Evolutionary conservation across 2,329 filamentous ascomycete genomes (phyloP).

Genomic region (Fusarium sp.): DNA sequence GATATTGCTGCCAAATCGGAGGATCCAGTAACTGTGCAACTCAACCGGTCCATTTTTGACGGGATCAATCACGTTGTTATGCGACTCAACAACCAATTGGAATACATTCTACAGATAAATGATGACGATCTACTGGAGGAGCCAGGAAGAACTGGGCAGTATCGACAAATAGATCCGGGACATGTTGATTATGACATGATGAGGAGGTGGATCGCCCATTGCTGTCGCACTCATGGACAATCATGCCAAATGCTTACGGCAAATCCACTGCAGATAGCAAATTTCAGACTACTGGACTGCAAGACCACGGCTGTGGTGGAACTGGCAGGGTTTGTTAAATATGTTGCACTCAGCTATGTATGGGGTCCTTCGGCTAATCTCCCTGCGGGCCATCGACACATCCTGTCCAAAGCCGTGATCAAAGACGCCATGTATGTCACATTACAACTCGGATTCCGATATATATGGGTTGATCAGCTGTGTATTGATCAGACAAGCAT

Average conservation of each 20-base stretch:
- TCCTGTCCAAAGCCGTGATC: neutral
- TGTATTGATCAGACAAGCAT: neutral
- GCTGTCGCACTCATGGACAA: rapidly evolving
- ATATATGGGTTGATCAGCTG: neutral
- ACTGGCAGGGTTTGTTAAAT: rapidly evolving
- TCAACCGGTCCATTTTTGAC: neutral
- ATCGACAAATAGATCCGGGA: rapidly evolving
- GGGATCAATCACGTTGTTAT: neutral
- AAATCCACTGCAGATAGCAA: rapidly evolving
- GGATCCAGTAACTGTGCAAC: too few relatives aligned
- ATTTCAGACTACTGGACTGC: neutral
- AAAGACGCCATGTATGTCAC: neutral
- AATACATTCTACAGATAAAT: neutral
- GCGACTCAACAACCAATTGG: rapidly evolving
- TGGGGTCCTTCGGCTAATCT: neutral
- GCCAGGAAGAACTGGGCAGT: neutral
- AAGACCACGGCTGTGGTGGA: rapidly evolving
- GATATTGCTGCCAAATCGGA: too few relatives aligned
- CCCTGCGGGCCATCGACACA: rapidly evolving
- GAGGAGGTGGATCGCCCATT: neutral
- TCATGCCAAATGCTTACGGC: neutral
- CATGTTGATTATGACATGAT: neutral
- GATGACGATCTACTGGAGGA: neutral
- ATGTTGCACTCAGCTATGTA: neutral
- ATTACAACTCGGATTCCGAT: rapidly evolving